These are phyloP conservation scores for Fragosphaeria purpurea DNA, from an alignment of 2,329 filamentous ascomycete genomes.

Conservation along the genomic window DNA sequence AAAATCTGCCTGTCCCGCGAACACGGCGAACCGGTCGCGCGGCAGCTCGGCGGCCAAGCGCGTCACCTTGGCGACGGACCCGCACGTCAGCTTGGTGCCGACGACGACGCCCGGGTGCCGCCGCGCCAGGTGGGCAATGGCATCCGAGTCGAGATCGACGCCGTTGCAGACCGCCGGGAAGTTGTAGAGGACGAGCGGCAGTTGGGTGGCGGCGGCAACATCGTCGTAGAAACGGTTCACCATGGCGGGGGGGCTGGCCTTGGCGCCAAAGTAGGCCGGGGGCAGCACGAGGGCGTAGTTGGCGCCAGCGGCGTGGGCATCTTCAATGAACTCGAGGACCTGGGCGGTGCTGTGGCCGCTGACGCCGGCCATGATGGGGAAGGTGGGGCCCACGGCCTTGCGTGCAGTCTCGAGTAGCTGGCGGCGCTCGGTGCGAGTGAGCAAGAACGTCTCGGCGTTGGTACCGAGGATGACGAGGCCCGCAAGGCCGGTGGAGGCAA, in stretches of 20 bases:
- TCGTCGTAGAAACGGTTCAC: constrained; percentile 50
- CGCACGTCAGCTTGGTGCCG: constrained; percentile 44
- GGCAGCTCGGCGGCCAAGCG: constrained; percentile 45
- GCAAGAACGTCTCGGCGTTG: constrained; percentile 24
- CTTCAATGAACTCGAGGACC: constrained; percentile 47
- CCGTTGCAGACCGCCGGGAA: constrained; percentile 61
- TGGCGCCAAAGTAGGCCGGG: constrained; percentile 51
- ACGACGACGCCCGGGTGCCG: constrained; percentile 14
- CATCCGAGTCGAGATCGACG: constrained; percentile 56
- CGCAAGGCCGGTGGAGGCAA: constrained; percentile 18
- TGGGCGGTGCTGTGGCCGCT: constrained; percentile 56
- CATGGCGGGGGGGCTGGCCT: constrained; percentile 46
- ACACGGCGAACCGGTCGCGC: constrained; percentile 52
- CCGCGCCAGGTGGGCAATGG: constrained; percentile 42
- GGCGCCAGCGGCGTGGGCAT: constrained; percentile 50
- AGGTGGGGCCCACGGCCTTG: constrained; percentile 38
- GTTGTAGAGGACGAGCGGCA: constrained; percentile 58
- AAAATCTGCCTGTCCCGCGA: constrained; percentile 65
- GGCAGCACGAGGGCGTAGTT: constrained; percentile 53
- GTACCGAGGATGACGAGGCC: constrained; percentile 24
- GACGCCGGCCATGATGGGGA: constrained; percentile 53
- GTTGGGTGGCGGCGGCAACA: constrained; percentile 37
- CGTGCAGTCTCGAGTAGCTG: constrained; percentile 46
- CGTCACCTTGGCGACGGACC: constrained; percentile 61
- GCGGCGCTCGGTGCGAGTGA: constrained; percentile 23